A percentile compares a stretch with the other conserved stretches of the same genome.
These are phyloP conservation scores for Cyclospora cayetanensis DNA, from an alignment of 169 alveolate genomes.

Conservation along the genomic window DNA sequence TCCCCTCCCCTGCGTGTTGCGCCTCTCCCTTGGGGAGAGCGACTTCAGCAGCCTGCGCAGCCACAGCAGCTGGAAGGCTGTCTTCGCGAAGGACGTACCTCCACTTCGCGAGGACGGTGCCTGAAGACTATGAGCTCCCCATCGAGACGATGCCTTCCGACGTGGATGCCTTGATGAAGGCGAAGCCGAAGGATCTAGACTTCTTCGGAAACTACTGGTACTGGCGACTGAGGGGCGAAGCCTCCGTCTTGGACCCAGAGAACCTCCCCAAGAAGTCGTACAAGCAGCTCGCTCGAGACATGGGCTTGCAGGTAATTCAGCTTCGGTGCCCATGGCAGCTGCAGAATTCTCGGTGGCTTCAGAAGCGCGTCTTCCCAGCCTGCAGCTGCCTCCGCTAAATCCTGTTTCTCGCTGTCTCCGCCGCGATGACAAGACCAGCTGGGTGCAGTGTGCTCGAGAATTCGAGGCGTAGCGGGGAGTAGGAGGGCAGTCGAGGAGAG, in stretches of 20 bases:
- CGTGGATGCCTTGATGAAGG: slow-evolving; percentile 81
- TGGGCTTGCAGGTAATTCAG: slow-evolving; percentile 79
- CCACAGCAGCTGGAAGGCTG: not conserved
- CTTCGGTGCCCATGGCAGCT: not conserved
- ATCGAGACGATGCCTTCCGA: slow-evolving; percentile 90
- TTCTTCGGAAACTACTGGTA: slow-evolving; percentile 89
- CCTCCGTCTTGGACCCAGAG: slow-evolving; percentile 83
- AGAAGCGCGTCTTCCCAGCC: no score
- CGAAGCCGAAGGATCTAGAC: slow-evolving; percentile 84
- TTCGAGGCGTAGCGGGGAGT: no score
- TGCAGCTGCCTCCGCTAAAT: no score
- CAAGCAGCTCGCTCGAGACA: slow-evolving; percentile 89
- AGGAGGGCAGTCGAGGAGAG: no score
- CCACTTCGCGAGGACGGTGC: slow-evolving; percentile 84
- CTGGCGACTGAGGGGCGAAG: slow-evolving; percentile 87
- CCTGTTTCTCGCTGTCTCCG: no score
- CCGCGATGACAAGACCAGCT: no score
- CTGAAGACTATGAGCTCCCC: slow-evolving; percentile 89
- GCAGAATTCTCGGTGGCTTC: no score
- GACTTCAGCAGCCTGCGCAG: no score
- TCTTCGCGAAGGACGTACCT: no score
- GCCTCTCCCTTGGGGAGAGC: no score
- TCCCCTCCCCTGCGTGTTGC: no score
- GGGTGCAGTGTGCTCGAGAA: no score
- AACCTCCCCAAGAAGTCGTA: slow-evolving; percentile 83